These are phyloP conservation scores for Globisporangium radiosum DNA, from an alignment of 352 stramenopile genomes.

Conservation along the genomic window DNA sequence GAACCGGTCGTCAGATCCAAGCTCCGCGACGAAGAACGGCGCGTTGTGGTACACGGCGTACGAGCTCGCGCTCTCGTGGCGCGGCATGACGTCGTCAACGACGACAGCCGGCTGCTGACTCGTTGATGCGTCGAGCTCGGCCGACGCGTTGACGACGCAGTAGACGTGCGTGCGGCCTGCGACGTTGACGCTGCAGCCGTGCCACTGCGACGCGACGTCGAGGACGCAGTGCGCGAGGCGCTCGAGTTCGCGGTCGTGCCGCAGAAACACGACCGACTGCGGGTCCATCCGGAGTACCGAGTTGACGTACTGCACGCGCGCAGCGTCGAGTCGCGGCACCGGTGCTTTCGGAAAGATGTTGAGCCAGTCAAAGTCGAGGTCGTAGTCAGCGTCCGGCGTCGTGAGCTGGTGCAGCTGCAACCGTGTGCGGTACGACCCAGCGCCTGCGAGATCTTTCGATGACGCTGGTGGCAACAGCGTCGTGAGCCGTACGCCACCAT, in stretches of 20 bases:
- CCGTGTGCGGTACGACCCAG: slow-evolving; percentile 2
- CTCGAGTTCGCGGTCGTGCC: slow-evolving; percentile 45
- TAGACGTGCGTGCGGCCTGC: slow-evolving; percentile 52
- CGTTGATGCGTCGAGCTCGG: slow-evolving; percentile 23
- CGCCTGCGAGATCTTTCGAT: neutral
- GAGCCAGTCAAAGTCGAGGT: slow-evolving; percentile 74
- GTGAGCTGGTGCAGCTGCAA: slow-evolving; percentile 43
- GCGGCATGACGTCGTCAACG: slow-evolving; percentile 47
- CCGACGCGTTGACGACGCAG: slow-evolving; percentile 50
- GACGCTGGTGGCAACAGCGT: neutral
- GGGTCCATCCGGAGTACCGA: slow-evolving; percentile 53
- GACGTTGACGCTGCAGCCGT: slow-evolving; percentile 66
- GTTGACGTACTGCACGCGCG: slow-evolving; percentile 47
- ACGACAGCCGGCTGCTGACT: slow-evolving; percentile 28
- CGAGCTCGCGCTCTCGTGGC: slow-evolving; percentile 58
- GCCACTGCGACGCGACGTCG: slow-evolving; percentile 52
- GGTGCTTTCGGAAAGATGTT: slow-evolving; percentile 78
- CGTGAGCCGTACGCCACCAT: slow-evolving; percentile 1
- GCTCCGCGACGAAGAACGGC: slow-evolving; percentile 61
- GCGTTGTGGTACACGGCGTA: slow-evolving; percentile 63
- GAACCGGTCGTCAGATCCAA: slow-evolving; percentile 56
- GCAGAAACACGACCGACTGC: slow-evolving; percentile 49
- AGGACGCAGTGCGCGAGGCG: slow-evolving; percentile 41
- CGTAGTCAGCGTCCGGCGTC: slow-evolving; percentile 52
- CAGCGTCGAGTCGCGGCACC: slow-evolving; percentile 23